Evolutionary conservation across 768 basidiomycete species (phyloP).

Genomic region (Agaricus blazei): DNA sequence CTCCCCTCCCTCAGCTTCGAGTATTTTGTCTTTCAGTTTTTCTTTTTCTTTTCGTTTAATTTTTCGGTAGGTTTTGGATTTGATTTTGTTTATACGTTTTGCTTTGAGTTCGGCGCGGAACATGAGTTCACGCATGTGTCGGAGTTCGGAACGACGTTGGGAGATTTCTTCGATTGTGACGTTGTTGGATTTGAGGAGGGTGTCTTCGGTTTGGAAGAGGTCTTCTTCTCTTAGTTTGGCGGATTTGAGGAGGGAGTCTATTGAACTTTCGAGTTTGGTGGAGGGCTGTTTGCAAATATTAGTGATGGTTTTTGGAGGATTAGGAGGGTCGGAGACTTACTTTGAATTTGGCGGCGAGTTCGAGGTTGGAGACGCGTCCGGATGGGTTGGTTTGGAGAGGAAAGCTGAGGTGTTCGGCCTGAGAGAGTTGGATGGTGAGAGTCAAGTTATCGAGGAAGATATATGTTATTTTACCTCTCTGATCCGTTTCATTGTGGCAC

Average conservation of each 20-base stretch:
- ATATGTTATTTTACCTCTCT: constrained; percentile 54
- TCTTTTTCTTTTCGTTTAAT: constrained; percentile 77
- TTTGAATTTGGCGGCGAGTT: constrained; percentile 81
- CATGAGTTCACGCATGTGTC: constrained; percentile 87
- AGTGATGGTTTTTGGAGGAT: not conserved
- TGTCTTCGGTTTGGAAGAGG: constrained; percentile 71
- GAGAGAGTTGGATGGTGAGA: not conserved
- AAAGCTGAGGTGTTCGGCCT: constrained; percentile 87
- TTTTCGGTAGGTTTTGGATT: constrained; percentile 88
- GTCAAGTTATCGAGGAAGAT: not conserved
- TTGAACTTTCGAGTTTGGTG: constrained; percentile 78
- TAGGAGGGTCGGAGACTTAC: constrained; percentile 28
- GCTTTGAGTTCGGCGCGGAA: constrained; percentile 92
- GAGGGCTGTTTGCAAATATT: constrained; percentile 49
- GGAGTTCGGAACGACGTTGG: constrained; percentile 73
- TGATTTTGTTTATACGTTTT: constrained; percentile 89
- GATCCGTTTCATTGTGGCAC: constrained; percentile 85
- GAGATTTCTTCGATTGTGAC: constrained; percentile 84
- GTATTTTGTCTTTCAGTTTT: constrained; percentile 46
- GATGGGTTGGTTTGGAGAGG: constrained; percentile 66
- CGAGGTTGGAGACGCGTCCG: constrained; percentile 60
- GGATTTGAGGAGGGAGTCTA: constrained; percentile 73
- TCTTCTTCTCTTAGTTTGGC: constrained; percentile 84
- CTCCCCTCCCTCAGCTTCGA: constrained; percentile 37
- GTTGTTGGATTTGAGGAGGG: constrained; percentile 68